These are phyloP conservation scores for Cryptosporidium tyzzeri DNA, from an alignment of 169 alveolate species.

Conservation along the genomic window DNA sequence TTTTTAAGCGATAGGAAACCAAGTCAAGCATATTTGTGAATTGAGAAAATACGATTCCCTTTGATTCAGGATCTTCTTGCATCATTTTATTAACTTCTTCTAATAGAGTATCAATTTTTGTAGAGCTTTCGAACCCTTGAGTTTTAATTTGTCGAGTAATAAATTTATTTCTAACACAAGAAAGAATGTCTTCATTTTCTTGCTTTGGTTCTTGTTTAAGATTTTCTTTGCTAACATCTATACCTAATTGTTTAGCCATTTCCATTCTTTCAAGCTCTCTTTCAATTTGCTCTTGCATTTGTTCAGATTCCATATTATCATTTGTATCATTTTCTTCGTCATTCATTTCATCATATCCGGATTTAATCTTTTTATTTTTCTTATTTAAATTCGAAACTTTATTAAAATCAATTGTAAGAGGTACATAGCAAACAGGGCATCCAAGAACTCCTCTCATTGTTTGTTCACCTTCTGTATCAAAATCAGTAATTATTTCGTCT, in stretches of 20 bases:
- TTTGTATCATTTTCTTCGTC: constrained; percentile 51
- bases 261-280: constrained; percentile 61
- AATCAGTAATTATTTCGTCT: constrained; percentile 26
- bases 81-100: constrained; percentile 83
- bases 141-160: constrained; percentile 83
- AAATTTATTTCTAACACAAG: constrained; percentile 77
- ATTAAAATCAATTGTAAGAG: constrained; percentile 80
- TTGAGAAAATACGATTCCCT: constrained; percentile 89
- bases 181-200: constrained; percentile 20
- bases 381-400: not conserved
- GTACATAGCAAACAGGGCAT: constrained; percentile 85
- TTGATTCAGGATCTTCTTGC: constrained; percentile 80
- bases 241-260: constrained; percentile 68
- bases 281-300: constrained; percentile 77
- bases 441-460: constrained; percentile 78
- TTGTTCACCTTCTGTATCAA: not conserved
- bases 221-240: not conserved
- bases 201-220: not conserved
- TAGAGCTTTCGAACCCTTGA: constrained; percentile 82
- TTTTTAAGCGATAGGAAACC: constrained; percentile 85
- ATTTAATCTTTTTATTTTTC: not conserved
- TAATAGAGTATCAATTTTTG: constrained; percentile 85
- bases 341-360: not conserved
- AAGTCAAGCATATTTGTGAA: constrained; percentile 90
- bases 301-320: constrained; percentile 52